Evolutionary conservation across 352 stramenopile species (phyloP).

Genomic region (Pythium sp.): DNA sequence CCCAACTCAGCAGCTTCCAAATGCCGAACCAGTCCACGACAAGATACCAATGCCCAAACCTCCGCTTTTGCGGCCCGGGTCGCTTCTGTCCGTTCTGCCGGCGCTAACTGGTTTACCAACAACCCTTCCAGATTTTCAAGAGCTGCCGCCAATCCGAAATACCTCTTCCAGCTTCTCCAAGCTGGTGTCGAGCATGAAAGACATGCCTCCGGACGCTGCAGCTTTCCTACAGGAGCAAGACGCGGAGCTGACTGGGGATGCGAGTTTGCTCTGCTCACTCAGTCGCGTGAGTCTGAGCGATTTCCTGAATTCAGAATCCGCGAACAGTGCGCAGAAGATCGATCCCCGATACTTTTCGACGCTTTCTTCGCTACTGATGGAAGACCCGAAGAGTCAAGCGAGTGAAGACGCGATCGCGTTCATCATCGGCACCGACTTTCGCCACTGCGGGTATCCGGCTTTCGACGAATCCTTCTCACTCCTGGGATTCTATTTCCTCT

Average conservation of each 20-base stretch:
- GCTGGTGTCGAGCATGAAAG: conserved; percentile 51
- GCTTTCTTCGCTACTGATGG: conserved; percentile 30
- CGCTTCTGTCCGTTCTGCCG: conserved; percentile 4
- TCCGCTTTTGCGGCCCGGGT: neutral
- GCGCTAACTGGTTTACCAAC: neutral
- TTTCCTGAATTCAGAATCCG: conserved; percentile 23
- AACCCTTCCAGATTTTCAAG: conserved; percentile 7
- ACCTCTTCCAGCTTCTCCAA: conserved; percentile 46
- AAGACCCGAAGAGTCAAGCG: conserved; percentile 28
- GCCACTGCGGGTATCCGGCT: conserved; percentile 57
- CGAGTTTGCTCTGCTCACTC: conserved; percentile 52
- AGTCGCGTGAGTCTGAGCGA: conserved; percentile 57
- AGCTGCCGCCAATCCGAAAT: neutral
- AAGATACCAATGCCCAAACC: neutral
- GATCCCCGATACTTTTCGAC: conserved; percentile 16
- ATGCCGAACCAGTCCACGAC: neutral
- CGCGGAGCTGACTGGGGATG: conserved; percentile 48
- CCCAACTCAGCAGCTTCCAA: neutral
- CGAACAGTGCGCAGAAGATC: neutral
- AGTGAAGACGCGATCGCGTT: conserved; percentile 26
- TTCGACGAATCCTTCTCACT: conserved; percentile 42
- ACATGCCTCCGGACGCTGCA: conserved; percentile 38
- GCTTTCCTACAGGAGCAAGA: conserved; percentile 63
- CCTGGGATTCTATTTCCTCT: conserved; percentile 62
- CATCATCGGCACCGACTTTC: conserved; percentile 56